Evolutionary conservation across 2,329 filamentous ascomycete genomes (phyloP).

Genomic region (Didymella segeticola): DNA sequence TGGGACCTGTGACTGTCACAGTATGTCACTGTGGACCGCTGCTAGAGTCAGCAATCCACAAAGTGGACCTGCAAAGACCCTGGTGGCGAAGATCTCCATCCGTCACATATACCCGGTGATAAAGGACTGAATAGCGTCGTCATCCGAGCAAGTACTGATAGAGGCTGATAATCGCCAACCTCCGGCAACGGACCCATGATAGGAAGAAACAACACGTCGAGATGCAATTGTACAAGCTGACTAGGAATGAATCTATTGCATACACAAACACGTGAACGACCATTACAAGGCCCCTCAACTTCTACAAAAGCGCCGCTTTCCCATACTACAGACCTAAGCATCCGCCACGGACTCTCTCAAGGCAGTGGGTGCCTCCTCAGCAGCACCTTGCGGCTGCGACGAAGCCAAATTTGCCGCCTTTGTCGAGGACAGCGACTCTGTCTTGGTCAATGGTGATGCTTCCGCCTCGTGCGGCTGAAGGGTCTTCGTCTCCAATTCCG

Average conservation of each 20-base stretch:
- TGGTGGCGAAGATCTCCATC: slow-evolving; percentile 15
- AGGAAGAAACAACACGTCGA: background rate
- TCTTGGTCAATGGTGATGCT: background rate
- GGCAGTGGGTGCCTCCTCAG: slow-evolving; percentile 6
- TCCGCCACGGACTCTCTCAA: slow-evolving; percentile 8
- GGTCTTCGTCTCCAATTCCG: background rate
- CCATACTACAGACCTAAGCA: background rate
- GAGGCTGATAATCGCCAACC: background rate
- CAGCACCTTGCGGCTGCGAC: slow-evolving; percentile 10
- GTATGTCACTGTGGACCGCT: slow-evolving; percentile 9
- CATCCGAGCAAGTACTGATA: background rate
- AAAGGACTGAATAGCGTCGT: background rate
- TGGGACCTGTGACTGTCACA: background rate
- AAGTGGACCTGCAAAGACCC: slow-evolving; percentile 3
- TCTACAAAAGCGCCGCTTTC: background rate
- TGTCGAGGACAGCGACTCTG: background rate
- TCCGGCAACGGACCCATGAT: background rate
- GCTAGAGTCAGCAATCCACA: slow-evolving; percentile 4
- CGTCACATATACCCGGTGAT: slow-evolving; percentile 2
- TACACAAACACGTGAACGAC: background rate
- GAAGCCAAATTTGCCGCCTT: slow-evolving; percentile 4
- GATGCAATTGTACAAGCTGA: background rate
- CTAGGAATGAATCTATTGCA: slow-evolving; percentile 3
- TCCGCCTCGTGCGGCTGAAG: background rate
- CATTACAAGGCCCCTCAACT: background rate